These are phyloP conservation scores for Laetiporus sulphureus DNA, from an alignment of 1,284 basidiomycete species.

Conservation along the genomic window DNA sequence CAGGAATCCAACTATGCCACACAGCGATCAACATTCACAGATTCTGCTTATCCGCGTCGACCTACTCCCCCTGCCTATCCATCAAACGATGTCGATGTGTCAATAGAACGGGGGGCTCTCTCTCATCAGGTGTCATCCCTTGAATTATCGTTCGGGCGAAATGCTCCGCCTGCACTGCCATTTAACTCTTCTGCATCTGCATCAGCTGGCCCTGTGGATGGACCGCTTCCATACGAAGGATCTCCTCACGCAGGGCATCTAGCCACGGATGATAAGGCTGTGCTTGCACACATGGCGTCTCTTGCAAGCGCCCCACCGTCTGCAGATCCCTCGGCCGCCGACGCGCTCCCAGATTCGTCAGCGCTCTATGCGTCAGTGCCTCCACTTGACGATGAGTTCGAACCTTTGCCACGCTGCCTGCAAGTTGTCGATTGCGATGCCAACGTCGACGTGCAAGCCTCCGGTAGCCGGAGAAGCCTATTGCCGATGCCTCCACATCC, in stretches of 20 bases:
- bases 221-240: conserved; percentile 13
- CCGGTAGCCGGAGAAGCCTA: conserved; percentile 6
- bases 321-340: conserved; percentile 1
- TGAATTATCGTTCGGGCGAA: too few relatives aligned
- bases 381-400: conserved; percentile 21
- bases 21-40: background rate
- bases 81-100: background rate
- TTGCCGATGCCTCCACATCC: conserved; percentile 13
- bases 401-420: conserved; percentile 8
- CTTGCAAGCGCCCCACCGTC: conserved; percentile 49
- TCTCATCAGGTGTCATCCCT: background rate
- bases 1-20: background rate
- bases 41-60: background rate
- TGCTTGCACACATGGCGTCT: conserved; percentile 50
- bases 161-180: background rate
- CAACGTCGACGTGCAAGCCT: conserved; percentile 2
- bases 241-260: conserved; percentile 47
- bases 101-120: background rate
- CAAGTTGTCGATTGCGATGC: conserved; percentile 10
- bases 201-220: conserved; percentile 5
- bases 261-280: conserved; percentile 67
- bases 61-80: conserved; percentile 5
- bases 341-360: conserved; percentile 11
- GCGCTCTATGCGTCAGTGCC: conserved; percentile 21
- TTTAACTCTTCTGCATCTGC: conserved; percentile 3